Base-by-base conservation (phyloP, 495 filamentous ascomycete species). In the Evansstolkia leycettana region DNA sequence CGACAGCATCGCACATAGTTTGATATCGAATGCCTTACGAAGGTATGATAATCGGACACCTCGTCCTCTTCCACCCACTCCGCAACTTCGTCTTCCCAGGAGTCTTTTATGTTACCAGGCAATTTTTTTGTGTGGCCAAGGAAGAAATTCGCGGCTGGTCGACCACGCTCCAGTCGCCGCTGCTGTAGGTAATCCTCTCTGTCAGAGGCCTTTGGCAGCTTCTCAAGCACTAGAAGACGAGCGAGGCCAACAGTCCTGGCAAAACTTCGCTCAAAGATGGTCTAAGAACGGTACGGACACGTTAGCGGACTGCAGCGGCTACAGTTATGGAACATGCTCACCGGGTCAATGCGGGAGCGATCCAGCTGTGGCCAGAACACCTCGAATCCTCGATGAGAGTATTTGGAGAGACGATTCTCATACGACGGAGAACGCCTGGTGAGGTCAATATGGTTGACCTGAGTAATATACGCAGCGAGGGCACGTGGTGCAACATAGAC, bases 391-490 rank as follows among this genome's bases (percentile, higher is more conserved):
- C 83, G 65, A 48, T 79, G 83, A 15, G 77, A 80, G 54, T 89
- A 92, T 52, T 92, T 92, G 3, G 81, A 84, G n/a, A 92, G 66
- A 7, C 84, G 78, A 41, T 80, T 88, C 46, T 92, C 84, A 47
- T 89, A 92, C 0, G 82, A 86, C 0, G 84, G 83, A 8, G 81
- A 87, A 10, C 84, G 75, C 3, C 84, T 70, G 5, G 72, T 76
- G 30, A 92, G 65, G 50, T 92, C 84, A 42, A 92, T 71, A 17
- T 73, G 75, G 46, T 92, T 92, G 38, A 66, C 66, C 58, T 92
- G 84, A 6, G 81, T 85, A 36, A 88, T 74, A 45, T 75, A 87
- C 1, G 82, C 70, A n/a, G 69, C 69, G 5, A 92, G 49, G 9
- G 80, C 73, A 1, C 84, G 70, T 7, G 84, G 84, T 7, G 78